Evolutionary conservation across 1,139 yeast genomes (phyloP), one percentile per base, ranked within the genome.

Genomic region (Geotrichum carabidarum): DNA sequence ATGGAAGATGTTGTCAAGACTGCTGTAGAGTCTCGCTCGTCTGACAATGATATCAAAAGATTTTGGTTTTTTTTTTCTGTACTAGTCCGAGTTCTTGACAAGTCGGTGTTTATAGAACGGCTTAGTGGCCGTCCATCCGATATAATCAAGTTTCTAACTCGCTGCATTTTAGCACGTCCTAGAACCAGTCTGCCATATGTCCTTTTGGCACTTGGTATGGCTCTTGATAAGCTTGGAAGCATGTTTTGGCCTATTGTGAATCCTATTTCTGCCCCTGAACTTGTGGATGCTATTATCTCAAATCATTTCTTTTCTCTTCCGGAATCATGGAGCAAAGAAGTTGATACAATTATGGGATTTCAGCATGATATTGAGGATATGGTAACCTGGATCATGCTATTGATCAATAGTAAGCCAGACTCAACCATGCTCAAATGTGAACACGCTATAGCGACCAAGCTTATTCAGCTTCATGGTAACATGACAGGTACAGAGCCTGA

Each of bases 1-100:
- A 15, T 37, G 12, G 50, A 47, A 14, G 35, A 37, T 18, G 35
- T 14, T 22, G 34, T 47, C 1, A 8, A 18, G 11, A 36, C 17
- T 11, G 44, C 32, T 7, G 18, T 9, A 17, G 8, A 2, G 14
- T 2, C 11, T 22, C 1, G n/a, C 2, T 18, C 9, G n/a, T n/a
- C 9, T 8, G 35, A 37, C 4, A 17, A 36, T 6, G 35, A 47
- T 11, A 11, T 47, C 7, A 22, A 22, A 22, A 22, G 12, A 12
- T 47, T 47, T 37, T 47, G 50, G 22, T 47, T 9, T 30, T 8
- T 42, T 8, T 47, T 47, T 8, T 31, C 31, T 11, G 32, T 27
- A 2, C 15, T 47, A n/a, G 17, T 47, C 9, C 11, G 12, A 8
- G 35, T 17, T 22, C 30, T 32, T 22, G 50, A 47, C 15, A 37